Evolutionary conservation across 352 stramenopile species (phyloP).

Genomic region (Salisapilia sapeloensis): DNA sequence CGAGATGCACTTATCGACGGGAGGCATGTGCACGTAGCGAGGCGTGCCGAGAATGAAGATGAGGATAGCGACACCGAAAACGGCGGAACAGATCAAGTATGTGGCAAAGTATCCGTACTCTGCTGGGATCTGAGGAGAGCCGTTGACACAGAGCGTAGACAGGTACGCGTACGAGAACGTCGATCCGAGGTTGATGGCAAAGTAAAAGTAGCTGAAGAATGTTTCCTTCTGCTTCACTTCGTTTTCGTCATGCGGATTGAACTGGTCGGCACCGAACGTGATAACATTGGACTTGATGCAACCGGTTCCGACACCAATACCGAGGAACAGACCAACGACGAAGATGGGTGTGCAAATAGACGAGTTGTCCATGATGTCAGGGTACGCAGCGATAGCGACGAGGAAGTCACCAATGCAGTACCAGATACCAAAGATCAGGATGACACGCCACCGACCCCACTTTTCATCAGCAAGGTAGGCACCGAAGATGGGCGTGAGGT

Average conservation of each 20-base stretch:
- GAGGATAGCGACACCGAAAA: conserved; percentile 18
- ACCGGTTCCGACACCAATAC: conserved; percentile 15
- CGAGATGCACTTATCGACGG: conserved; percentile 18
- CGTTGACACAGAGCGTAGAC: conserved; percentile 56
- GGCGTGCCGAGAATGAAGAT: conserved; percentile 19
- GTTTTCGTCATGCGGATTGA: conserved; percentile 12
- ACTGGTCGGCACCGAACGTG: conserved; percentile 7
- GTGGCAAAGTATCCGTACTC: conserved; percentile 70
- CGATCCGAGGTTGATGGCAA: conserved; percentile 49
- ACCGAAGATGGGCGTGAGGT: conserved; percentile 34
- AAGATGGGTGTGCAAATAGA: conserved; percentile 29
- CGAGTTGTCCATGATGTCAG: conserved; percentile 20
- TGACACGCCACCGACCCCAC: conserved; percentile 39
- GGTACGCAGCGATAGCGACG: conserved; percentile 31
- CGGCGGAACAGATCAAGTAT: conserved; percentile 27
- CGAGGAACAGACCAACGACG: conserved; percentile 30
- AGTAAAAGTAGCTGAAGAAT: conserved; percentile 80
- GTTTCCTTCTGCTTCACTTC: conserved; percentile 18
- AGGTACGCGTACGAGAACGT: conserved; percentile 63
- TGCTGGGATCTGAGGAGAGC: conserved; percentile 30
- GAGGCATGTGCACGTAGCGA: conserved; percentile 31
- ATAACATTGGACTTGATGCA: conserved; percentile 12
- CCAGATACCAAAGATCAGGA: conserved; percentile 36
- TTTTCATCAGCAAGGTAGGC: conserved; percentile 41
- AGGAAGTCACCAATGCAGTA: conserved; percentile 48